Evolutionary conservation across 1,284 basidiomycete genomes (phyloP), one percentile per base, ranked within the genome.

Genomic region (Papiliotrema laurentii): DNA sequence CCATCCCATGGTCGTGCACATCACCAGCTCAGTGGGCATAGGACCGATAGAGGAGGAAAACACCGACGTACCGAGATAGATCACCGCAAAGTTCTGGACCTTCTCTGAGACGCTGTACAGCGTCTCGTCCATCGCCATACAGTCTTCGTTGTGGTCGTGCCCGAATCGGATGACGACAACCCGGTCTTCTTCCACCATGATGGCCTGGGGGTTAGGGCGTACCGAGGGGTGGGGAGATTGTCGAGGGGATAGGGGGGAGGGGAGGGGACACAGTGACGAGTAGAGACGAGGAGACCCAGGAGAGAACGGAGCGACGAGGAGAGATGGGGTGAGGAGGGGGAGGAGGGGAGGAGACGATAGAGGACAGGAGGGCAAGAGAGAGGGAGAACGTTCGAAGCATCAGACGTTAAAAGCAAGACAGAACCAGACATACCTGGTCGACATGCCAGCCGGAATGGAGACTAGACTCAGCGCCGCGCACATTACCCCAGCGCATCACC

Each of bases 91-190:
- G 77, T 99, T 97, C 76, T 96, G 91, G 3, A 98, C 91, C 73
- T 91, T 93, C 75, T 97, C 94, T 1, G 88, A 85, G 44, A 97
- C 86, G 11, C 82, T 80, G 72, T 92, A 90, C 18, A 98, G 82
- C 3, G 92, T 97, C 75, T 98, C 94, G 77, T 98, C 96, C 92
- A 97, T 97, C 30, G 85, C 86, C 96, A 97, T 97, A 76, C 94
- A 99, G 56, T 94, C 86, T 1, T 82, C 78, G 71, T 98, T 90
- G 83, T 86, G 88, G 74, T 97, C 93, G 71, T 94, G 88, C 0
- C 94, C 94, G 72, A 97, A 98, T 11, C 94, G 86, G 51, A 97
- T 84, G 51, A 92, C 87, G 33, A 98, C 94, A 31, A 97, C 83
- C 44, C 94, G 83, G 66, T 97, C 92, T 73, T 98, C 94, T 73